Base-by-base conservation (phyloP, 768 basidiomycete genomes). In the Collybia mongolica region DNA sequence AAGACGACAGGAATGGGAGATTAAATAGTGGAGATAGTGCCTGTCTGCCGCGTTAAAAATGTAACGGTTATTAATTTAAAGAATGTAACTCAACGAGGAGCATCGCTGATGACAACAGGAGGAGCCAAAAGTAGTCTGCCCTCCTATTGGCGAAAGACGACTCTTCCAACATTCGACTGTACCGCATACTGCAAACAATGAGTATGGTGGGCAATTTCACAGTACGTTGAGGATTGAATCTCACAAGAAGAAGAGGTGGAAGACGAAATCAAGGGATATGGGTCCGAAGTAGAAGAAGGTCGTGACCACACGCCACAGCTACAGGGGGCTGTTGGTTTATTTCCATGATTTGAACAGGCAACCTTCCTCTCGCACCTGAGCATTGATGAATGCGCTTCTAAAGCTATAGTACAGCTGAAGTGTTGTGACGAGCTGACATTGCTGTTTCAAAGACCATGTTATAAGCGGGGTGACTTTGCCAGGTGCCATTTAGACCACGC, bases 211-310 rank as follows among this genome's bases (percentile, higher is more conserved):
- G 19, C 4, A 39, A 4, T 20, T 12, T 14, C 14, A 17, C 36
- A 6, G 19, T 32, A 15, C 19, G 28, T 8, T 37, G 22, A 2
- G n/a, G 9, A 22, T 1, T n/a, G 20, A 18, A 9, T 73, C 94
- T 67, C 64, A 96, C 96, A 99, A 97, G 78, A 98, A 99, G 77
- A 98, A 98, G 46, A 99, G 78, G 66, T 98, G 96, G 70, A 98
- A 97, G 51, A 96, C 79, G 59, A 98, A 93, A 67, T 98, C 96
- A 18, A 98, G 72, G 3, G 90, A 93, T 62, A 98, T 83, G 1
- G 87, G 81, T 9, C 96, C 97, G 69, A 98, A 98, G 70, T 95
- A 99, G 60, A 94, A 87, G 78, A 98, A 98, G 9, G 90, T 96
- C 23, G 94, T 95, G 37, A 87, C 67, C 40, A 84, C 79, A 23